Evolutionary conservation across 805 yeast species (phyloP), one percentile per base, ranked within the genome.

Genomic region (Myxozyma nipponensis): DNA sequence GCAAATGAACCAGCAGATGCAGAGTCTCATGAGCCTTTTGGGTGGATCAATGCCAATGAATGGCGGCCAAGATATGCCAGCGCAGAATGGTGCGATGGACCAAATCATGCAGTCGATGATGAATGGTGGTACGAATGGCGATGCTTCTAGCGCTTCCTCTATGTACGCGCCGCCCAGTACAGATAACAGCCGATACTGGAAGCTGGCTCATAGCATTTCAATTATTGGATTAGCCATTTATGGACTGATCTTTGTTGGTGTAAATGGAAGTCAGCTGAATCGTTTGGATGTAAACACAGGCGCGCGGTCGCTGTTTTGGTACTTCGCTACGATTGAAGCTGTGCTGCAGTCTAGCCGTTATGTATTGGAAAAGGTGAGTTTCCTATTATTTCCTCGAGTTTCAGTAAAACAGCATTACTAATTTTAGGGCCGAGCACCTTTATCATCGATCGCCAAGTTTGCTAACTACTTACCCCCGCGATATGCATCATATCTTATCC

Each of bases 381-480:
- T 19, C 32, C 10, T 13, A 25, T 25, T n/a, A 13, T 22, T 21
- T 26, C 18, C 13, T n/a, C 7, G 7, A 6, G 9, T 19, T 38
- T 19, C 7, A 6, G 6, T 18, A 18, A 18, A 13, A 13, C 19
- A 26, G 24, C 5, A 17, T 24, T 6, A 7, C 9, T 26, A 24
- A 32, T n/a, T 30, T 5, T 21, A 52, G 54, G 62, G 62, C 22
- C 61, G 56, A 5, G 44, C 61, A 9, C 60, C 62, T n/a, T 42
- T 61, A 32, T 50, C 46, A 39, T 55, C 62, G 28, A 58, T 50
- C 34, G 46, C 59, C 3, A 48, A 57, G 30, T 32, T 58, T 25
- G 55, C 61, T 7, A 42, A 36, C 1, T 58, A 42, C 32, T 21
- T 58, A n/a, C 62, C 62, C 6, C 46, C 57, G 19, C 62, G 62